Evolutionary conservation across 495 filamentous ascomycete genomes (phyloP).

Genomic region (Neurospora sp.): DNA sequence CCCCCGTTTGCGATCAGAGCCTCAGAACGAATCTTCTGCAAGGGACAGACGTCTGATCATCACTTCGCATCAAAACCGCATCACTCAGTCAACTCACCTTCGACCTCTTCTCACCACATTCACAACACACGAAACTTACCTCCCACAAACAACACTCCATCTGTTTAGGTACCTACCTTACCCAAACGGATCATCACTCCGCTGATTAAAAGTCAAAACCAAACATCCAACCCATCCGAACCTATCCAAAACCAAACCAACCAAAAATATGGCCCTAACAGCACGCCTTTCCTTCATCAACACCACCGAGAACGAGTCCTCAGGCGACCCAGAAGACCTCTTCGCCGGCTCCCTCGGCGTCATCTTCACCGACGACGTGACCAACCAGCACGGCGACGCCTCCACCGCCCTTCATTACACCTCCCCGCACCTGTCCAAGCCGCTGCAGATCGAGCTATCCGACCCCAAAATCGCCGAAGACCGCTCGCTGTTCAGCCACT

Average conservation of each 20-base stretch:
- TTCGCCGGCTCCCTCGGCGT: constrained; percentile 52
- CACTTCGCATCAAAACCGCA: neutral
- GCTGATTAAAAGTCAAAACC: neutral
- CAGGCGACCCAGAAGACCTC: constrained; percentile 50
- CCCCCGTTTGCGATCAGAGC: neutral
- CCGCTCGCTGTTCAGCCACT: constrained; percentile 65
- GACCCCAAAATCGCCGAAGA: constrained; percentile 47
- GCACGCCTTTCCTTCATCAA: constrained; percentile 22
- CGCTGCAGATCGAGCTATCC: constrained; percentile 38
- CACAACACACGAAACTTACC: neutral
- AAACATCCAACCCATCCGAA: neutral
- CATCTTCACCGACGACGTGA: constrained; percentile 68
- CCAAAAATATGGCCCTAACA: constrained; percentile 31
- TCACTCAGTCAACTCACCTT: neutral
- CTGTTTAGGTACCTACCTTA: neutral
- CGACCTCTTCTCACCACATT: neutral
- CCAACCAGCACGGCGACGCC: constrained; percentile 65
- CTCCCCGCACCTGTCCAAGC: constrained; percentile 41
- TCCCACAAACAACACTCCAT: neutral
- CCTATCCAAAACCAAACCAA: neutral
- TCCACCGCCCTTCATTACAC: constrained; percentile 56
- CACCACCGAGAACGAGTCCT: constrained; percentile 17
- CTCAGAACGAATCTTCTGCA: neutral
- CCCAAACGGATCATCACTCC: neutral
- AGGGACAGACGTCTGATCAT: neutral